A percentile compares a stretch with the other conserved stretches of the same genome.
These are phyloP conservation scores for Spinacia oleracea DNA, from an alignment of 179 eudicot genomes.

Conservation along the genomic window DNA sequence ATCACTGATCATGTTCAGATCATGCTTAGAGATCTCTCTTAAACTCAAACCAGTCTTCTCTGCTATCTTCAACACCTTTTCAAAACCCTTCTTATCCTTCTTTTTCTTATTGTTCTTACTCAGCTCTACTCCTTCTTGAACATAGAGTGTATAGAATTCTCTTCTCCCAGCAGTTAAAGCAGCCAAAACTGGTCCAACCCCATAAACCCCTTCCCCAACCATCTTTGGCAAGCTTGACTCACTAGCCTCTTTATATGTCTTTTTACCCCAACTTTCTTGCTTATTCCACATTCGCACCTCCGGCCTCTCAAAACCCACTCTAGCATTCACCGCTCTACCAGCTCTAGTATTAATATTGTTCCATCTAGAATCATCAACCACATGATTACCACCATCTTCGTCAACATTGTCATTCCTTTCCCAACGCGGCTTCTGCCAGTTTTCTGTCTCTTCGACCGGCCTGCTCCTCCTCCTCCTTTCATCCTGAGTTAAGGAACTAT, in stretches of 20 bases:
- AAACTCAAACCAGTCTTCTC: conserved; percentile 63
- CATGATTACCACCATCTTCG: conserved; percentile 41
- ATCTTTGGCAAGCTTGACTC: conserved; percentile 83
- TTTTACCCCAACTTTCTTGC: conserved; percentile 71
- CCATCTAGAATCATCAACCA: conserved; percentile 61
- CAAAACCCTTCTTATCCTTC: conserved; percentile 96
- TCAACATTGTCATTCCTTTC: conserved; percentile 29
- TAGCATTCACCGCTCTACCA: conserved; percentile 38
- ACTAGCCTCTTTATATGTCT: conserved; percentile 69
- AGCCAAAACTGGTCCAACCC: conserved; percentile 97
- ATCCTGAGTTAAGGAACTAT: no score
- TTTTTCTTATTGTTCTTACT: conserved; percentile 71
- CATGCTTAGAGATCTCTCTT: conserved; percentile 84
- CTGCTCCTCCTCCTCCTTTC: conserved; percentile 26
- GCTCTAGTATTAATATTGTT: conserved; percentile 52
- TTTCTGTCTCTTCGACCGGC: conserved; percentile 21
- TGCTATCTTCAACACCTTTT: conserved; percentile 68
- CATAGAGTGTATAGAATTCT: conserved; percentile 72
- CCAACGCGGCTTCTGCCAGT: conserved; percentile 28
- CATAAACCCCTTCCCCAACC: conserved; percentile 88
- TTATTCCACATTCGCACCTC: conserved; percentile 48
- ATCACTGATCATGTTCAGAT: conserved; percentile 85
- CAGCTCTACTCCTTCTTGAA: conserved; percentile 82
- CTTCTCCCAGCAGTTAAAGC: conserved; percentile 83
- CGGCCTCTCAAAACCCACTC: conserved; percentile 40